These are phyloP conservation scores for Leccinum rimulosum DNA, from an alignment of 768 basidiomycete genomes.

Conservation along the genomic window DNA sequence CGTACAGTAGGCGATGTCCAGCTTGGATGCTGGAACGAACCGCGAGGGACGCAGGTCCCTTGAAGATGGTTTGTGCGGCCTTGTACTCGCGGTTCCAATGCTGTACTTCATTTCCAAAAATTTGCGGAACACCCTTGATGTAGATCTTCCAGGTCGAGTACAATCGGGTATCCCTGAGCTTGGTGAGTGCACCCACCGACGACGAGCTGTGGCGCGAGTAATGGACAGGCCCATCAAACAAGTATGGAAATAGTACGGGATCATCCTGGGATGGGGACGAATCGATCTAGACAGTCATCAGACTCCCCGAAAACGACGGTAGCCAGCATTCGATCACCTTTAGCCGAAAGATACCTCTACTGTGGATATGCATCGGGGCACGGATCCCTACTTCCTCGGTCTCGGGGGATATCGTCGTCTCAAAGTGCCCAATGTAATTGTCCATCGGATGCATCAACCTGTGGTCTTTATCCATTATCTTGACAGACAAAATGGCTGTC, in stretches of 20 bases:
- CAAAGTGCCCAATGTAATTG: slow-evolving; percentile 64
- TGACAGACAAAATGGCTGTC: slow-evolving; percentile 56
- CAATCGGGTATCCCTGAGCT: slow-evolving; percentile 56
- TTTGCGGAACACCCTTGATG: slow-evolving; percentile 54
- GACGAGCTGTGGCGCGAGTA: slow-evolving; percentile 72
- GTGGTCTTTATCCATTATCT: slow-evolving; percentile 69
- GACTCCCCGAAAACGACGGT: not conserved
- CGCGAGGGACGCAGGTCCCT: slow-evolving; percentile 56
- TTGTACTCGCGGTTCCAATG: slow-evolving; percentile 66
- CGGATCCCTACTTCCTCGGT: slow-evolving; percentile 64
- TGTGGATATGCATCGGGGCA: slow-evolving; percentile 46
- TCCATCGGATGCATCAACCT: slow-evolving; percentile 42
- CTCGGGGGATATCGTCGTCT: slow-evolving; percentile 50
- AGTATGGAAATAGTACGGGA: slow-evolving; percentile 48
- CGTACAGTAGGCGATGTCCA: slow-evolving; percentile 73
- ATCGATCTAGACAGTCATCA: slow-evolving; percentile 46
- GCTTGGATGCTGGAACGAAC: slow-evolving; percentile 69
- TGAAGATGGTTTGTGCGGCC: slow-evolving; percentile 71
- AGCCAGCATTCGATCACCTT: slow-evolving; percentile 40
- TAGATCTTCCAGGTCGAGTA: slow-evolving; percentile 82
- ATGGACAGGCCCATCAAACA: slow-evolving; percentile 72
- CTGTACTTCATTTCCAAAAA: slow-evolving; percentile 61
- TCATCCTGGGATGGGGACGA: slow-evolving; percentile 44
- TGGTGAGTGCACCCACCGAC: slow-evolving; percentile 62
- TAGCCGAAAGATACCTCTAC: slow-evolving; percentile 65